These are phyloP conservation scores for Cladophialophora immunda DNA, from an alignment of 2,329 filamentous ascomycete species.

Conservation along the genomic window DNA sequence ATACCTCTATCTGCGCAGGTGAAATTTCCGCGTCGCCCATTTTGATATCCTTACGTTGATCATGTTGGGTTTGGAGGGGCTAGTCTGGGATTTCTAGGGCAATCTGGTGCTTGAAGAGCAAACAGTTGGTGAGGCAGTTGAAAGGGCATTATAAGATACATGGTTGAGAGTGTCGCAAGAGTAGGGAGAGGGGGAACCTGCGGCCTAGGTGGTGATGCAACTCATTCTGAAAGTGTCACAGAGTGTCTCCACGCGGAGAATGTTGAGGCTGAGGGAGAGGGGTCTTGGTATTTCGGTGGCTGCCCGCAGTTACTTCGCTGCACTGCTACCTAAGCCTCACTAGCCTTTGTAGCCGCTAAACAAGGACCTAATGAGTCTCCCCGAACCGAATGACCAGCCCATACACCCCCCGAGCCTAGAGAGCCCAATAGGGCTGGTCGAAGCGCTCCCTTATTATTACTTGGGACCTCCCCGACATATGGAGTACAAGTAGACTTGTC, in stretches of 20 bases:
- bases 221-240: neutral
- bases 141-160: neutral
- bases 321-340: too few relatives aligned
- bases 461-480: too few relatives aligned
- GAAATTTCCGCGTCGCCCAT: slow-evolving; percentile 26
- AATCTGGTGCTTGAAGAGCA: neutral
- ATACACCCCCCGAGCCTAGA: too few relatives aligned
- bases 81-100: neutral
- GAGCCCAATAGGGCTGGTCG: too few relatives aligned
- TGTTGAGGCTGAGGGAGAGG: neutral
- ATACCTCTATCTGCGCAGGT: slow-evolving; percentile 21
- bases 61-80: slow-evolving; percentile 23
- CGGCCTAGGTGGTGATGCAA: neutral
- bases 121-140: neutral
- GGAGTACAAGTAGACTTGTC: too few relatives aligned
- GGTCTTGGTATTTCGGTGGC: too few relatives aligned
- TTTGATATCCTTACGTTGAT: slow-evolving; percentile 12
- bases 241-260: neutral
- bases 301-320: too few relatives aligned
- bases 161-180: neutral
- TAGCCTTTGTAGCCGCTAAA: too few relatives aligned
- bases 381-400: too few relatives aligned
- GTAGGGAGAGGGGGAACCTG: neutral
- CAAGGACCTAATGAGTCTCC: too few relatives aligned
- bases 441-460: too few relatives aligned